Conservation (phyloP, 371 early-diverging fungal species). For the Mucor indicus region DNA sequence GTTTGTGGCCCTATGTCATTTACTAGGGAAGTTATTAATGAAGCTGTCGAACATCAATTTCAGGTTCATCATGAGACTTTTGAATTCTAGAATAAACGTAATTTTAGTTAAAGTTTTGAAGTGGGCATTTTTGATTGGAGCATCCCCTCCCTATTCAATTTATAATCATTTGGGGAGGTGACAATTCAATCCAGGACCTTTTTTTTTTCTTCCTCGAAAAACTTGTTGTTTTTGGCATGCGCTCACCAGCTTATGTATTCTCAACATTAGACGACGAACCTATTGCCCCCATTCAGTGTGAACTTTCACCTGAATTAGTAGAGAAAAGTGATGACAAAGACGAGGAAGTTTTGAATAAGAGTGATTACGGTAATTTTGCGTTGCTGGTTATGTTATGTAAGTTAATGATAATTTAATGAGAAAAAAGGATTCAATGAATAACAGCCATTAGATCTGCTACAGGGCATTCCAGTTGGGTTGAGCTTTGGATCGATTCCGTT, state of each 20-base stretch:
- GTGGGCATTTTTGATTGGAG: too few species aligned
- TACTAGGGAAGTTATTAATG: too few species aligned
- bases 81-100: too few species aligned
- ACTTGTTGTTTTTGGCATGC: conserved; percentile 14
- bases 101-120: too few species aligned
- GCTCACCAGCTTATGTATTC: conserved; percentile 34
- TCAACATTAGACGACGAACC: conserved; percentile 40
- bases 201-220: not conserved
- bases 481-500: conserved; percentile 92
- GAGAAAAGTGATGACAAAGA: conserved; percentile 14
- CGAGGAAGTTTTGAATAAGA: conserved; percentile 22
- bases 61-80: too few species aligned
- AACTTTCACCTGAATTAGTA: conserved; percentile 30
- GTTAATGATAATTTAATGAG: conserved; percentile 12
- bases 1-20: too few species aligned
- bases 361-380: conserved; percentile 64
- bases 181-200: too few species aligned
- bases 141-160: too few species aligned
- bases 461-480: conserved; percentile 93
- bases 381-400: conserved; percentile 69
- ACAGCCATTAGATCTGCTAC: conserved; percentile 69
- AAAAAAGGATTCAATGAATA: not conserved
- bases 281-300: conserved; percentile 17
- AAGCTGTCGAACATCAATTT: too few species aligned
- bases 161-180: too few species aligned